A percentile compares a stretch with the other conserved stretches of the same genome.
phyloP scores from a whole-genome alignment of 805 yeast genomes.

The Kuraishia piskuri region DNA sequence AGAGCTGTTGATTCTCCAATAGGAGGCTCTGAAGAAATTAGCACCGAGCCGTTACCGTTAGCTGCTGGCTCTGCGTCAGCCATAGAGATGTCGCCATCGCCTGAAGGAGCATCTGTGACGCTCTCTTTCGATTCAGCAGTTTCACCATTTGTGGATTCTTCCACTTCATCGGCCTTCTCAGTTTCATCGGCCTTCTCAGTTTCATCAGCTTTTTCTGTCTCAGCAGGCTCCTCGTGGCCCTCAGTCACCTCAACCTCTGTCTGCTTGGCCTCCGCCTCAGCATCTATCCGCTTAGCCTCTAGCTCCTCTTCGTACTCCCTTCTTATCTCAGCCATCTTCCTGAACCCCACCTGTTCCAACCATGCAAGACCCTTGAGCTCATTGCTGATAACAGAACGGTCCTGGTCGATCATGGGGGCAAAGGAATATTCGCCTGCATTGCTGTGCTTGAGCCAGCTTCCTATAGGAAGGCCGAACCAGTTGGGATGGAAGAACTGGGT shows the following conservation, averaged over 20 bases:
- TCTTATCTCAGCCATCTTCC: conserved; percentile 19
- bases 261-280: conserved; percentile 7
- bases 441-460: conserved; percentile 51
- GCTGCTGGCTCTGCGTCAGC: not conserved
- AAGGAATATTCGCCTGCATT: conserved; percentile 39
- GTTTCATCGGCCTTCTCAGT: too few relatives aligned
- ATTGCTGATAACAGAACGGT: conserved; percentile 42
- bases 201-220: too few relatives aligned
- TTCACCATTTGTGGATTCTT: too few relatives aligned
- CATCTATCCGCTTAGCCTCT: conserved; percentile 6
- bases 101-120: not conserved
- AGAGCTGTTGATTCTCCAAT: not conserved
- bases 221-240: not conserved
- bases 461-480: conserved; percentile 56
- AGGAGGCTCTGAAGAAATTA: not conserved
- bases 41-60: not conserved
- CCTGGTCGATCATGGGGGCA: conserved; percentile 61
- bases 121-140: not conserved
- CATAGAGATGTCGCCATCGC: not conserved
- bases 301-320: conserved; percentile 8
- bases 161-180: too few relatives aligned
- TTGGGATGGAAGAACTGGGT: conserved; percentile 49
- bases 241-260: not conserved
- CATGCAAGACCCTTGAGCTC: conserved; percentile 42
- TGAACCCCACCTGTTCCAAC: conserved; percentile 45